Evolutionary conservation across 2,329 filamentous ascomycete genomes (phyloP).

Genomic region (Fusarium vanettenii): DNA sequence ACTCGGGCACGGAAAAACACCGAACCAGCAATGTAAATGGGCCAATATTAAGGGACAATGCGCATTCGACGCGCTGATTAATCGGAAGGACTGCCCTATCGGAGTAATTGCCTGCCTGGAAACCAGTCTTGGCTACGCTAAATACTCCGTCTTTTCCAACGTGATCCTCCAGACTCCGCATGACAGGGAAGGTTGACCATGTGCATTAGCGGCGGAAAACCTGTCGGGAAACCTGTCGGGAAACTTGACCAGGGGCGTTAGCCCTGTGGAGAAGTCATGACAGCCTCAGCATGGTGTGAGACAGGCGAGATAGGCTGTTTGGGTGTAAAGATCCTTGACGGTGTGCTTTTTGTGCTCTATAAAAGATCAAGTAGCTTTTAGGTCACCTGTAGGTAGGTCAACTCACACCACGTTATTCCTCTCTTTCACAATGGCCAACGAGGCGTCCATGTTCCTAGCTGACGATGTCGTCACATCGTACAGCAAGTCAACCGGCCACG

Average conservation of each 20-base stretch:
- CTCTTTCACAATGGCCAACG: not conserved
- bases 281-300: not conserved
- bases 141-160: not conserved
- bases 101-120: not conserved
- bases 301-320: not conserved
- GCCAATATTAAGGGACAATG: not conserved
- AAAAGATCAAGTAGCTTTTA: not conserved
- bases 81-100: not conserved
- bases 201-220: not conserved
- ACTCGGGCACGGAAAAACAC: not conserved
- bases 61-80: not conserved
- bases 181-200: not conserved
- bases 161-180: not conserved
- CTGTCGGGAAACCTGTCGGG: not conserved
- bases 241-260: not conserved
- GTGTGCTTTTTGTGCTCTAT: not conserved
- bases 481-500: not conserved
- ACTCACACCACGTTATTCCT: not conserved
- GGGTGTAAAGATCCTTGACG: not conserved
- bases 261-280: not conserved
- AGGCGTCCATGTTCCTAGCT: slow-evolving; percentile 9
- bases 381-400: not conserved
- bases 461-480: not conserved
- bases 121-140: not conserved
- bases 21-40: not conserved